These are phyloP conservation scores for Trichodelitschia bisporula DNA, from an alignment of 495 filamentous ascomycete genomes.

Conservation along the genomic window DNA sequence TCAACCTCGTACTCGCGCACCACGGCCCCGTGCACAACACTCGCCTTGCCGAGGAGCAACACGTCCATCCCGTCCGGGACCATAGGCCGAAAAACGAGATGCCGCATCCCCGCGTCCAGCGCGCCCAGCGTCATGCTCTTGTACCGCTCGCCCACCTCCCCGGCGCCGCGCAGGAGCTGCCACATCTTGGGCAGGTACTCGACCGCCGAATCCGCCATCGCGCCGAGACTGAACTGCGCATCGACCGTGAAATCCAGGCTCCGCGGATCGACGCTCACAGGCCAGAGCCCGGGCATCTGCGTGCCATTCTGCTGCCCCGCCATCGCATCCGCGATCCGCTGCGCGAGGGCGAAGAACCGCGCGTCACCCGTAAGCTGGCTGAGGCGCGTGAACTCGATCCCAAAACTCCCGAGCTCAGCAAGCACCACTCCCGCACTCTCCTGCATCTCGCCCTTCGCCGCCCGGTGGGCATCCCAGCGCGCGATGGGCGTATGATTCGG, in stretches of 20 bases:
- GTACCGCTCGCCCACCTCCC: slow-evolving; percentile 8
- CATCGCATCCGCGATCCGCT: slow-evolving; percentile 12
- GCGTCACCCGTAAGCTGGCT: slow-evolving; percentile 15
- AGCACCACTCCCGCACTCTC: slow-evolving; percentile 19
- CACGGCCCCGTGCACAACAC: slow-evolving; percentile 2
- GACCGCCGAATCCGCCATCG: slow-evolving; percentile 16
- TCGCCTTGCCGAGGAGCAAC: slow-evolving; percentile 13
- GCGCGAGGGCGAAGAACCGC: slow-evolving; percentile 16
- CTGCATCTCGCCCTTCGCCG: slow-evolving; percentile 15
- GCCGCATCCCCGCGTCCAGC: slow-evolving; percentile 12
- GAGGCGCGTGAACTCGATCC: slow-evolving; percentile 15
- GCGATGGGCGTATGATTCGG: slow-evolving; percentile 20
- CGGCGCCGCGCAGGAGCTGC: slow-evolving; percentile 17
- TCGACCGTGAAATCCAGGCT: slow-evolving; percentile 19
- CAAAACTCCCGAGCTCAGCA: slow-evolving; percentile 15
- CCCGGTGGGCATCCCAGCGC: slow-evolving; percentile 24
- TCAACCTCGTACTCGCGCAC: slow-evolving; percentile 20
- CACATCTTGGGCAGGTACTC: slow-evolving; percentile 23
- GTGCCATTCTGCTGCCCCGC: slow-evolving; percentile 14
- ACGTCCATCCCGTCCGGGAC: slow-evolving; percentile 13
- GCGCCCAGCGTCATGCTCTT: slow-evolving; percentile 10
- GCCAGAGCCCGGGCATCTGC: slow-evolving; percentile 17
- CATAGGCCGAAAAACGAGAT: slow-evolving; percentile 17
- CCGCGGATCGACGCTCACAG: slow-evolving; percentile 15
- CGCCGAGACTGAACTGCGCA: slow-evolving; percentile 13